Conservation (phyloP, 331 rosid species). For the Malus hybrid region DNA sequence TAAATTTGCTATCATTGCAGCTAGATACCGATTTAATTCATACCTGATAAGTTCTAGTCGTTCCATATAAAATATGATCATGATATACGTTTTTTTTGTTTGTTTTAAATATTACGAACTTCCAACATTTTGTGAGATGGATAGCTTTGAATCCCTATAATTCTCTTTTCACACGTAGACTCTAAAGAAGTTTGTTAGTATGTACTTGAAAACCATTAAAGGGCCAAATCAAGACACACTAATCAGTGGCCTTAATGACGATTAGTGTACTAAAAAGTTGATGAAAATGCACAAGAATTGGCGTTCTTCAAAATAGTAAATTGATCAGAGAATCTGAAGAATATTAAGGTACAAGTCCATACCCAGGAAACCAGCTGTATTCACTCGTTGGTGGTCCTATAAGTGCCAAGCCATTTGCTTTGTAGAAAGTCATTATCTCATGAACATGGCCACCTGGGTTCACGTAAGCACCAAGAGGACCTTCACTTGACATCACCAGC, state of each 20-base stretch:
- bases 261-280: not conserved
- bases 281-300: not conserved
- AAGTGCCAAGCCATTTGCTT: conserved; percentile 63
- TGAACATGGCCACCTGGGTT: conserved; percentile 61
- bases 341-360: conserved; percentile 17
- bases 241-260: not conserved
- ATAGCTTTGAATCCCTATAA: not conserved
- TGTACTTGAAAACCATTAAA: not conserved
- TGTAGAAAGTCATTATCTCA: conserved; percentile 74
- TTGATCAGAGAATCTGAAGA: not conserved
- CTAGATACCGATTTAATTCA: not conserved
- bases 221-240: not conserved
- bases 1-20: not conserved
- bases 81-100: not conserved
- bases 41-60: not conserved
- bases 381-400: conserved; percentile 45
- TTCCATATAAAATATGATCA: not conserved
- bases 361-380: conserved; percentile 98
- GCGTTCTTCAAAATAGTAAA: not conserved
- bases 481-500: conserved; percentile 84
- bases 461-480: conserved; percentile 91
- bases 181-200: no score
- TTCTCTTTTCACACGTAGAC: not conserved
- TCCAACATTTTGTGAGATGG: not conserved
- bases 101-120: not conserved